Base-by-base conservation (phyloP, 345 rosid genomes). In the Populus simonii region DNA sequence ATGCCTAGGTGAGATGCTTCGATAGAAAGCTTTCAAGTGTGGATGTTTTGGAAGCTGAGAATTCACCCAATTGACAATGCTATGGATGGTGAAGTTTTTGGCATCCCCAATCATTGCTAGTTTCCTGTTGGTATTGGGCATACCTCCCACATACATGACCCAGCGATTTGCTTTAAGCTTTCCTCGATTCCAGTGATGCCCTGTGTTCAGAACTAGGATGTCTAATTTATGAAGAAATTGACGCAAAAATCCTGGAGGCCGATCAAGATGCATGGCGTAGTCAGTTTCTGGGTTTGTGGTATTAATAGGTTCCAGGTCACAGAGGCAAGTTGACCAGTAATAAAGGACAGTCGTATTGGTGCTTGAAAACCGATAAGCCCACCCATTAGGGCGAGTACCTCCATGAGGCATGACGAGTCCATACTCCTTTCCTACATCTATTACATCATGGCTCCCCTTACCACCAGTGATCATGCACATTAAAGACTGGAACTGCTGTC, bases 101-200 rank as follows among this genome's bases (percentile, higher is more conserved):
- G 94, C 95, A 65, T 84, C 70, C 11, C 90, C 94, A 74, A 93
- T 89, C 61, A 77, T 84, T 2, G 89, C 88, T 66, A 90, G 83
- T 85, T 80, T 91, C 85, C 72, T 85, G 84, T 89, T 76, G 35
- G 84, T 84, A 78, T 89, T 90, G 61, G 81, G 90, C 71, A 39
- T 78, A 0, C 97, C 97, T 18, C 88, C 88, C 0, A 87, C 85
- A 77, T 89, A 80, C 94, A 93, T 91, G 68, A 93, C 88, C 97
- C 97, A 93, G 76, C 86, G 79, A 79, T 93, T 91, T 8, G 82
- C 92, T 27, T 74, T 85, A 53, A 91, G 80, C 78, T 93, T 93
- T 71, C 95, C 95, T 57, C 91, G 80, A 78, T 93, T 93, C 97
- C 97, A 93, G 22, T 93, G 95, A 73, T 93, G 95, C 17, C 97